Conservation (phyloP, 352 stramenopile genomes). For the Thraustochytrium sp. region DNA sequence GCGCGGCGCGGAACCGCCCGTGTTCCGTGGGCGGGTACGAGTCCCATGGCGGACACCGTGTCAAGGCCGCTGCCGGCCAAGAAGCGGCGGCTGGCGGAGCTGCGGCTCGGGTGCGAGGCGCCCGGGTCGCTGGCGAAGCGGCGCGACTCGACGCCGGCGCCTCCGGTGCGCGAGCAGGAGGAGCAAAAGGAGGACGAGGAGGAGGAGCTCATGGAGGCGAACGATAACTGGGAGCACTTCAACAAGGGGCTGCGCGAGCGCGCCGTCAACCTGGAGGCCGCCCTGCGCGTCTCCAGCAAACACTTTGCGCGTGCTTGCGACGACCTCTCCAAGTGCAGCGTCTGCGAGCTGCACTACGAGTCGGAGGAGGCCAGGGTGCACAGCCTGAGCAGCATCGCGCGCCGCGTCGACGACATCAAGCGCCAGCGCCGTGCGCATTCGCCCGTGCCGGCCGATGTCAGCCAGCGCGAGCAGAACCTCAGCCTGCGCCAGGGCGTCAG, state of each 20-base stretch:
- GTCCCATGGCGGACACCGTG: too few relatives aligned
- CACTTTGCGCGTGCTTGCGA: neutral
- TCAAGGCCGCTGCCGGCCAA: neutral
- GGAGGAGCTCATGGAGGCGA: neutral
- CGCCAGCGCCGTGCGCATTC: neutral
- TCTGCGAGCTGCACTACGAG: neutral
- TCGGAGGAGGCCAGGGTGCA: neutral
- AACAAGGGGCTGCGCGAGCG: neutral
- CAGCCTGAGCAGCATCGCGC: neutral
- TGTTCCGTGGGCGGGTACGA: too few relatives aligned
- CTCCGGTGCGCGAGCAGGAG: neutral
- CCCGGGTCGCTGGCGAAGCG: neutral
- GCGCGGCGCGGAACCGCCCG: too few relatives aligned
- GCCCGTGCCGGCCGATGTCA: neutral
- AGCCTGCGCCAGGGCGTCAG: neutral
- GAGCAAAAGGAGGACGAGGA: neutral
- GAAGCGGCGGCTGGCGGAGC: neutral
- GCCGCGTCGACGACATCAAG: slow-evolving; percentile 18
- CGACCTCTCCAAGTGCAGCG: neutral
- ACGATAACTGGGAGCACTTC: neutral
- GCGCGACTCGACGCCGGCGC: neutral
- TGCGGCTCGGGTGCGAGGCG: neutral
- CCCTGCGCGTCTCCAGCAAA: neutral
- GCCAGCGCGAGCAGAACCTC: neutral
- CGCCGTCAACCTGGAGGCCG: slow-evolving; percentile 8